Evolutionary conservation across 805 yeast genomes (phyloP).

Genomic region (Hemisphaericaspora nanyangensis): DNA sequence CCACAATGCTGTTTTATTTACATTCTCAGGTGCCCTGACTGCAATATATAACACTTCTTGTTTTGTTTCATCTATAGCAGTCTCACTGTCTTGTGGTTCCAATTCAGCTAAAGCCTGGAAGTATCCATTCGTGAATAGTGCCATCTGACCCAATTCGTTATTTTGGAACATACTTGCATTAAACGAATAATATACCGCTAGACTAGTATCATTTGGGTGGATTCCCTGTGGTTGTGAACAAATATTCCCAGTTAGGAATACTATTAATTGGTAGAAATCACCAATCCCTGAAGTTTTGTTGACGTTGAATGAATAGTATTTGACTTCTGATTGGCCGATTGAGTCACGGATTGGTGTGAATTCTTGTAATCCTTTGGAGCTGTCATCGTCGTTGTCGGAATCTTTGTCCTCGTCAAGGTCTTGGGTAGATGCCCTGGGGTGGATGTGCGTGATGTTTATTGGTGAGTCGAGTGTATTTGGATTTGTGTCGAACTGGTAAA

Average conservation of each 20-base stretch:
- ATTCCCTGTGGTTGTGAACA: conserved; percentile 35
- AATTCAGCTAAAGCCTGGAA: conserved; percentile 38
- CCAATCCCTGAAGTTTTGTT: conserved; percentile 45
- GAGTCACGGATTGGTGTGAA: conserved; percentile 33
- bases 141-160: conserved; percentile 26
- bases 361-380: conserved; percentile 25
- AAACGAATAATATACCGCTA: conserved; percentile 38
- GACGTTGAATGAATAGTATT: conserved; percentile 41
- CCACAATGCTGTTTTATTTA: conserved; percentile 45
- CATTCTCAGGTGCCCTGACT: conserved; percentile 38
- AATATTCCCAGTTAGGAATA: conserved; percentile 50
- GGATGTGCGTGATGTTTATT: no score
- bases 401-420: no score
- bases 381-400: background rate
- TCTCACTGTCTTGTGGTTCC: conserved; percentile 13
- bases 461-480: no score
- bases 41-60: conserved; percentile 28
- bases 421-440: no score
- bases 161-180: conserved; percentile 29
- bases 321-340: conserved; percentile 35
- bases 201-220: conserved; percentile 18
- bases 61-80: background rate
- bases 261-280: conserved; percentile 42
- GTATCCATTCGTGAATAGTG: conserved; percentile 29
- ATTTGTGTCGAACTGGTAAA: no score